Base-by-base conservation (phyloP, 2,329 filamentous ascomycete genomes). In the Dothideomycetidae sp. region DNA sequence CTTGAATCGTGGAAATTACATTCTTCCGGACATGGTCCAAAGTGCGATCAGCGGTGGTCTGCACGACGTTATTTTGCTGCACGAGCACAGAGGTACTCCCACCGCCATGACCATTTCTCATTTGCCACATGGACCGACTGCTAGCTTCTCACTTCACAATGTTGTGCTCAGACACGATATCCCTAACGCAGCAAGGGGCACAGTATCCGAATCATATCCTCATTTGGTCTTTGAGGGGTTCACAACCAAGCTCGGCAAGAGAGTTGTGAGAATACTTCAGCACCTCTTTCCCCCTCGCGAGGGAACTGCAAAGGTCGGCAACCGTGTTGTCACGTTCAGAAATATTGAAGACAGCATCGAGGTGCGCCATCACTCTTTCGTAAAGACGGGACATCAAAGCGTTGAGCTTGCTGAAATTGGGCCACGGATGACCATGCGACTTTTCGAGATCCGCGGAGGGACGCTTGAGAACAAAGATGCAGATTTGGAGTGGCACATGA, bases 151-250 rank as follows among this genome's bases (percentile, higher is more conserved):
- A 4, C 66, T 94, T 12, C 83, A 93, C 57, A 96, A 98, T 47
- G 88, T 96, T 3, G 79, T 94, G 7, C 66, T 98, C 35, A 76
- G 90, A 31, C 82, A 86, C 42, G 90, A 98, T 55, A 93, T 98
- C 13, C 88, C 90, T 1, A 85, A 90, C 46, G 75, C 79, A 29
- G 74, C 84, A 5, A 73, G 81, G 41, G 90, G 90, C 33, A 93
- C 85, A 1, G 84, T 94, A 33, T 83, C 76, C 44, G 90, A 98
- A 60, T 79, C 76, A 26, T 98, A 94, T 50, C 90, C 90, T 0
- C 88, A 96, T 53, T 67, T 98, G 2, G 82, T 98, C 44, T 96
- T 98, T 50, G 90, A 98, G 52, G 85, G 85, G 2, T 96, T 98
- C 61, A 80, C 71, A 4, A 84, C 81, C 4, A 72, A 71, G 21